These are phyloP conservation scores for Haplosporangium sp. DNA, from an alignment of 371 early-diverging fungal species.

Conservation along the genomic window DNA sequence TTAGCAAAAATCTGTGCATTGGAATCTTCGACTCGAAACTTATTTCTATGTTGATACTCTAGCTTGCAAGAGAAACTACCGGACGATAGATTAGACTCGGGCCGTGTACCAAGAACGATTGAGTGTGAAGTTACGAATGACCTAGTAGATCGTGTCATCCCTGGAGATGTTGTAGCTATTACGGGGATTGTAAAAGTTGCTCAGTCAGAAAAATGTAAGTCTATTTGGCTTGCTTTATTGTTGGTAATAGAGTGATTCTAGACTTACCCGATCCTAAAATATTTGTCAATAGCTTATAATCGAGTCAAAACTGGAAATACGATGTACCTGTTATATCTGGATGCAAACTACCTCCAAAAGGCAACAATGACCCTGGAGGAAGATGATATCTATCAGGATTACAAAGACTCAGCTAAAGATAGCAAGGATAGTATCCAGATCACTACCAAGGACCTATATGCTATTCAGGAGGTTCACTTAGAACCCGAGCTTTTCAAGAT, in stretches of 20 bases:
- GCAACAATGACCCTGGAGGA: conserved; percentile 58
- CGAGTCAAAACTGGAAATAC: conserved; percentile 78
- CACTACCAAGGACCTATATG: conserved; percentile 82
- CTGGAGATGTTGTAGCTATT: conserved; percentile 97
- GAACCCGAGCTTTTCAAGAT: conserved; percentile 84
- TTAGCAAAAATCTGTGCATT: neutral
- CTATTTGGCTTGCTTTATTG: neutral
- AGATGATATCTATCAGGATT: conserved; percentile 48
- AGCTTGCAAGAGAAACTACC: conserved; percentile 80
- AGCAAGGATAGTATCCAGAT: conserved; percentile 72
- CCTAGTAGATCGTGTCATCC: conserved; percentile 95
- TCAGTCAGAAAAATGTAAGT: conserved; percentile 64
- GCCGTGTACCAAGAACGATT: conserved; percentile 97
- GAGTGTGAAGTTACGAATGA: conserved; percentile 96
- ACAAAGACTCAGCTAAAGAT: conserved; percentile 57
- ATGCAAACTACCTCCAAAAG: conserved; percentile 71
- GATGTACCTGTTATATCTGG: conserved; percentile 76
- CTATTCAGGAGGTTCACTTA: conserved; percentile 82
- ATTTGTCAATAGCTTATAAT: conserved; percentile 69
- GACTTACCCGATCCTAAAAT: neutral
- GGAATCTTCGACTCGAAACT: neutral
- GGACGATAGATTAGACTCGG: conserved; percentile 85
- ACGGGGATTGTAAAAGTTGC: conserved; percentile 92
- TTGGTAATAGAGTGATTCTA: neutral
- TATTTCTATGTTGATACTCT: neutral